A percentile compares a stretch with the other conserved stretches of the same genome.
Conservation (phyloP, 129 eudicot species). For the Centrapalus pauciflorus region DNA sequence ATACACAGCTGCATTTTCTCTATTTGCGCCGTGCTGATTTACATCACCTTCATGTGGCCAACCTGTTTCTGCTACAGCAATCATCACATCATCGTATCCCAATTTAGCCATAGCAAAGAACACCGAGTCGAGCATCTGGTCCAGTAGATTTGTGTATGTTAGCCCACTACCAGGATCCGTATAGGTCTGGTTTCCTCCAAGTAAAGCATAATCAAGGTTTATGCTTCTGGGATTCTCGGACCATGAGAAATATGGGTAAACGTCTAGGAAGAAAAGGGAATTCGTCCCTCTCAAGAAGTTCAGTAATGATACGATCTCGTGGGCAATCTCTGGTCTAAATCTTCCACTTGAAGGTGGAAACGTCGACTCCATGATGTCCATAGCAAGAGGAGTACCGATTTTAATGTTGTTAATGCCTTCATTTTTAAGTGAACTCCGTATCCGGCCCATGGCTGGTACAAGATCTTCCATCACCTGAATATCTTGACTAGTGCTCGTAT, state of each 20-base stretch:
- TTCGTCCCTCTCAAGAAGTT: constrained; percentile 42
- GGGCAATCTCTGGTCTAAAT: constrained; percentile 33
- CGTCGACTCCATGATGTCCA: constrained; percentile 55
- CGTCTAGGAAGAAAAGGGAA: constrained; percentile 49
- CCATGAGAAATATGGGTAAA: constrained; percentile 58
- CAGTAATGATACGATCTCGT: constrained; percentile 33
- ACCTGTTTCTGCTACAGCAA: constrained; percentile 71
- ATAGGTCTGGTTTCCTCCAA: constrained; percentile 25
- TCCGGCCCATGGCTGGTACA: constrained; percentile 60
- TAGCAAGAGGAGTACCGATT: constrained; percentile 66
- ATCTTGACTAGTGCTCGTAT: constrained; percentile 24
- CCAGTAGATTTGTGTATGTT: constrained; percentile 61
- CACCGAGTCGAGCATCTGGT: constrained; percentile 87
- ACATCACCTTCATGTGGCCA: constrained; percentile 80
- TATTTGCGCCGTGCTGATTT: constrained; percentile 61
- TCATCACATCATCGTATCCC: constrained; percentile 40
- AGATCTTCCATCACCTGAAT: constrained; percentile 34
- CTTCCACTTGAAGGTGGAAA: constrained; percentile 66
- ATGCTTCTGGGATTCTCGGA: constrained; percentile 28
- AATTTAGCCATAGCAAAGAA: constrained; percentile 60
- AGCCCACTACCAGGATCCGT: constrained; percentile 49
- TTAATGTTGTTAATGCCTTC: constrained; percentile 51
- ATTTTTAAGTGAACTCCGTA: constrained; percentile 32
- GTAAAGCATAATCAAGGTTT: constrained; percentile 52
- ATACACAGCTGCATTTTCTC: constrained; percentile 68